Base-by-base conservation (phyloP, 441 rosid genomes). In the Populus hybrid region DNA sequence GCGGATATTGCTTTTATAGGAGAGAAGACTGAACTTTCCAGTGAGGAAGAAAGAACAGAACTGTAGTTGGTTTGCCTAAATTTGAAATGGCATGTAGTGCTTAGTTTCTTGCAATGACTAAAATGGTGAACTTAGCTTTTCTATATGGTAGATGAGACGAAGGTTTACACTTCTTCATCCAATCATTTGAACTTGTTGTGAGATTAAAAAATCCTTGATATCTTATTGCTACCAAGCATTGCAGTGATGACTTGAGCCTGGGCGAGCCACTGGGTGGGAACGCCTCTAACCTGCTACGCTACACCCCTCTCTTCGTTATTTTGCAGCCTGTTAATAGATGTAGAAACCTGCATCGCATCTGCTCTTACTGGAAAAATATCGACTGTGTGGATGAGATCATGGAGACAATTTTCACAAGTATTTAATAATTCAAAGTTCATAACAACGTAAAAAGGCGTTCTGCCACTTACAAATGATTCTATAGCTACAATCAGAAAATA, bases 1-100 rank as follows among this genome's bases (percentile, higher is more conserved):
- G 69, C 69, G 75, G 82, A 80, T 72, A 82, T 70, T 78, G 79
- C 64, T 69, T 50, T 57, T 75, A 57, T 53, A 68, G 84, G 65
- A 53, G 46, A 59, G 53, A 78, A 71, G 59, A 14, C 64, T n/a
- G 6, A 65, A 16, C 2, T 77, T 57, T 75, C 42, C 40, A 78
- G 71, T 42, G 40, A 71, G 71, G 78, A 59, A 77, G 70, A 75
- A 24, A 34, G 77, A 72, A 67, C 61, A 30, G 38, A 38, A 28
- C 42, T 28, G 46, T 75, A 69, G 77, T 38, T 80, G 81, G 81
- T 71, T 59, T 78, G 74, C 12, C 67, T 79, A 53, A 67, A 70
- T 73, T 70, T 30, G 26, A n/a, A 67, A 83, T 71, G 70, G 42
- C 53, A 40, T 46, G 32, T 59, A 70, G 40, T 9, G 42, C 38